Conservation (phyloP, 768 basidiomycete genomes). For the Suillus lakei region DNA sequence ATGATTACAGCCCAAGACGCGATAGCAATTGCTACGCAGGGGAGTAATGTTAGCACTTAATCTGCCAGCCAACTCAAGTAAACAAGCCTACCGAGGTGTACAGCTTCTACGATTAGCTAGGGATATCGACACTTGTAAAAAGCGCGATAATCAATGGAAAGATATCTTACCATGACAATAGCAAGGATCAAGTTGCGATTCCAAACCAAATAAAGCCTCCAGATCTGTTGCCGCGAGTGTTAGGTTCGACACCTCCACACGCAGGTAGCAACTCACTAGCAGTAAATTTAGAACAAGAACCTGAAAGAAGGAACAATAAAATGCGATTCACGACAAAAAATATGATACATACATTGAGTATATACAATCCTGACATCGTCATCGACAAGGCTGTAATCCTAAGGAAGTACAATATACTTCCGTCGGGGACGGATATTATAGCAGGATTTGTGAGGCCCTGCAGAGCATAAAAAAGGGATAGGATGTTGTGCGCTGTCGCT, state of each 20-base stretch:
- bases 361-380: not conserved
- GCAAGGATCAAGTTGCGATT: not conserved
- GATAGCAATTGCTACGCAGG: not conserved
- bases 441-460: not conserved
- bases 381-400: not conserved
- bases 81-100: not conserved
- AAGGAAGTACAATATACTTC: not conserved
- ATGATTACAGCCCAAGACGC: not conserved
- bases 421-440: not conserved
- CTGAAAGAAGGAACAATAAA: not conserved
- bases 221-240: slow-evolving; percentile 6
- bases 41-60: not conserved
- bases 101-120: slow-evolving; percentile 5
- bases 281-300: slow-evolving; percentile 6
- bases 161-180: not conserved
- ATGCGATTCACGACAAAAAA: not conserved
- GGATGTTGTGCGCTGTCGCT: not conserved
- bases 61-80: not conserved
- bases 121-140: not conserved
- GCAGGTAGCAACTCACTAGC: not conserved
- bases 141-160: not conserved
- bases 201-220: slow-evolving; percentile 12
- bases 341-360: not conserved
- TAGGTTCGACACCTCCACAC: not conserved
- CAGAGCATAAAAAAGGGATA: not conserved